phyloP scores from a whole-genome alignment of 139 green algal genomes.

The Chlamydomonas asymmetrica region DNA sequence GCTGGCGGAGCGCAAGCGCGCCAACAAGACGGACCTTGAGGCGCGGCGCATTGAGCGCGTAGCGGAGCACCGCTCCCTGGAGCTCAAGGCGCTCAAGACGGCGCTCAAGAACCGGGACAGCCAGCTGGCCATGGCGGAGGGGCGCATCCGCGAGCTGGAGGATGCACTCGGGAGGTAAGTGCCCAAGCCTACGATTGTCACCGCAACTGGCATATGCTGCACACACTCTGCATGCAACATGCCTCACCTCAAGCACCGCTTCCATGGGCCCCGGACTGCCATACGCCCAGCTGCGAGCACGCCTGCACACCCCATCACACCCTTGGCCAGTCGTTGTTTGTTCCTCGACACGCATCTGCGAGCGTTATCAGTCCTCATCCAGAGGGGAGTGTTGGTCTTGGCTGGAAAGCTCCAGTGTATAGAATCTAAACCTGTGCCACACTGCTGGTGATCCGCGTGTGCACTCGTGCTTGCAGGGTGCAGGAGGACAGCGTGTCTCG shows the following conservation, averaged over 20 bases:
- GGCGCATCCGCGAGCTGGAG: slow-evolving; percentile 49
- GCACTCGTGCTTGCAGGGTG: slow-evolving; percentile 7
- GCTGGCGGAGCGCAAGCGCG: slow-evolving; percentile 42
- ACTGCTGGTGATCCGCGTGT: not conserved
- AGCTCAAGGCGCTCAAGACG: slow-evolving; percentile 45
- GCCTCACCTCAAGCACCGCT: too few relatives aligned
- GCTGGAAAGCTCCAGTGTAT: not conserved
- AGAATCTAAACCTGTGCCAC: not conserved
- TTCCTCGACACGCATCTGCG: too few relatives aligned
- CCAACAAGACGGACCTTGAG: slow-evolving; percentile 53
- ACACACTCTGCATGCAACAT: too few relatives aligned
- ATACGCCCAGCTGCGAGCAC: too few relatives aligned
- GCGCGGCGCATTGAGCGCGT: slow-evolving; percentile 28
- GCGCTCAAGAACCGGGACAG: slow-evolving; percentile 46
- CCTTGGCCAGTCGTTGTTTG: too few relatives aligned
- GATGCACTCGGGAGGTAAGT: slow-evolving; percentile 32
- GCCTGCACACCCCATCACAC: too few relatives aligned
- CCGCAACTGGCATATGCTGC: not conserved
- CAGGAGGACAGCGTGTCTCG: slow-evolving; percentile 24
- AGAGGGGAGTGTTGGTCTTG: too few relatives aligned
- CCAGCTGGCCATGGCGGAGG: slow-evolving; percentile 35
- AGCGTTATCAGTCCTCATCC: too few relatives aligned
- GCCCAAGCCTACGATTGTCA: too few relatives aligned
- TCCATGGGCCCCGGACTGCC: too few relatives aligned
- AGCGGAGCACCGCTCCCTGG: slow-evolving; percentile 42